A percentile compares a stretch with the other conserved stretches of the same genome.
Conservation (phyloP, 1,139 yeast species). For the Geotrichum australiense region DNA sequence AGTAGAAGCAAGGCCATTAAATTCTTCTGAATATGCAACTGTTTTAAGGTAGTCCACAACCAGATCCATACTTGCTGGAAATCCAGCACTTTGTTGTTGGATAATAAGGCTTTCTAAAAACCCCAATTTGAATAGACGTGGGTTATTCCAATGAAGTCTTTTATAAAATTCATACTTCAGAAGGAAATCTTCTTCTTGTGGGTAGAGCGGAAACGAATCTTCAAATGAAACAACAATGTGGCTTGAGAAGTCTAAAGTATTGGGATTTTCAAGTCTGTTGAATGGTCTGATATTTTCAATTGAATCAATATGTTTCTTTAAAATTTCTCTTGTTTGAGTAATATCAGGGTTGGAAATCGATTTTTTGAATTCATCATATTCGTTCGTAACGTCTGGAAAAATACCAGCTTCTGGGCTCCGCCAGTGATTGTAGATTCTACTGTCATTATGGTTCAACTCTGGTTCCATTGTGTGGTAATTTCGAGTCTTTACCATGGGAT, state of each 20-base stretch:
- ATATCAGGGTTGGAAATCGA: conserved; percentile 6
- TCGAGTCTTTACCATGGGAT: conserved; percentile 8
- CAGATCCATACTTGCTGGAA: conserved; percentile 27
- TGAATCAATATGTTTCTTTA: conserved; percentile 11
- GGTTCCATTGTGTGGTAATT: conserved; percentile 7
- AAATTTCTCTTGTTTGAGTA: background rate
- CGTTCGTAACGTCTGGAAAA: too few species aligned
- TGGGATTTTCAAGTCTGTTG: conserved; percentile 5
- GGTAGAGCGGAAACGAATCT: conserved; percentile 28
- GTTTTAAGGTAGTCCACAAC: conserved; percentile 28
- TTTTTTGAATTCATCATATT: conserved; percentile 14
- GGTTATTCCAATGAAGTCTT: conserved; percentile 37
- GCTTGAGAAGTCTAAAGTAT: conserved; percentile 9
- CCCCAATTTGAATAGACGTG: conserved; percentile 31
- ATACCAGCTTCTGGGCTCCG: too few species aligned
- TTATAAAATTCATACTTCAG: conserved; percentile 37
- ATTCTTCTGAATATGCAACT: conserved; percentile 29
- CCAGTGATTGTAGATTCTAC: background rate
- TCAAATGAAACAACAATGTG: conserved; percentile 28
- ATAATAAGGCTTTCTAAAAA: conserved; percentile 25
- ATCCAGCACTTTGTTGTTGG: conserved; percentile 32
- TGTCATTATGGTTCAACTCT: background rate
- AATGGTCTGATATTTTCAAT: conserved; percentile 27
- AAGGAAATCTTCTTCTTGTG: conserved; percentile 34
- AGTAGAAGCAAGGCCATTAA: conserved; percentile 18